Conservation (phyloP, 164 flowering plant genomes). For the Vitis vinifera region ASM3070453v1 NC_081807.1:8041001-8041500, state of each 20-base stretch:
- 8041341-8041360: neutral
- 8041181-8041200: neutral
- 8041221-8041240: slow-evolving; percentile 17
- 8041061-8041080: neutral
- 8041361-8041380: neutral
- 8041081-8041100: slow-evolving; percentile 6
- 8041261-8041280: slow-evolving; percentile 9
- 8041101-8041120: neutral
- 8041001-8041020: neutral
- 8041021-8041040: neutral
- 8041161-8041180: slow-evolving; percentile 5
- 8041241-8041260: slow-evolving; percentile 7
- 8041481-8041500: slow-evolving; percentile 2
- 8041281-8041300: neutral
- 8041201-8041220: slow-evolving; percentile 13
- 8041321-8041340: slow-evolving; percentile 8
- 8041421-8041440: neutral
- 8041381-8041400: neutral
- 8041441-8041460: neutral
- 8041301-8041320: slow-evolving; percentile 6
- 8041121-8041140: neutral
- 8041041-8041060: neutral
- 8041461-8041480: slow-evolving; percentile 8
- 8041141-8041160: slow-evolving; percentile 4
- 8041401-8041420: slow-evolving; percentile 4